phyloP scores from a whole-genome alignment of 352 stramenopile genomes.

The Achlya hypogyna region DNA sequence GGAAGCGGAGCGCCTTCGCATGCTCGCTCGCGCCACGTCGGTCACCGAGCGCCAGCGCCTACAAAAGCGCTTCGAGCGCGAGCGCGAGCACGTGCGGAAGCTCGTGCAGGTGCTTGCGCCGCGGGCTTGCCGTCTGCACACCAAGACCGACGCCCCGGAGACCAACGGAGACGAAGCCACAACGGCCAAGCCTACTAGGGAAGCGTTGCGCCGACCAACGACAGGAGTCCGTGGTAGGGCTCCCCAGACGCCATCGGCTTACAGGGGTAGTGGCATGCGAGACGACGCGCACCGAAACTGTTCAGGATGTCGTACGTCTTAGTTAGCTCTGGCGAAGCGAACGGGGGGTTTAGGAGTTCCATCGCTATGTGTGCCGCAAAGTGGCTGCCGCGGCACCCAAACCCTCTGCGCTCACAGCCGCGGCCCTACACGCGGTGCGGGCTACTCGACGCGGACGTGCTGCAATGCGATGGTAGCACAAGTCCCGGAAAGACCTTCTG shows the following conservation, averaged over 20 bases:
- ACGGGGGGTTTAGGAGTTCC: constrained; percentile 5
- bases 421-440: background rate
- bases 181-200: no score
- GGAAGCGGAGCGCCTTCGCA: background rate
- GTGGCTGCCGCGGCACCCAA: background rate
- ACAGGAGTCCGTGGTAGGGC: no score
- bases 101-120: background rate
- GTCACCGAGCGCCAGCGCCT: background rate
- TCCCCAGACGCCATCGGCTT: no score
- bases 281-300: background rate
- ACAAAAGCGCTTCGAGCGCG: background rate
- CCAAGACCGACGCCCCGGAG: no score
- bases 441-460: background rate
- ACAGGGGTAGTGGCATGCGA: background rate
- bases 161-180: no score
- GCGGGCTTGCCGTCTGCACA: no score
- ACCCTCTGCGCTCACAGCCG: background rate
- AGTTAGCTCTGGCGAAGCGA: no score
- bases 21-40: background rate
- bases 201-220: no score
- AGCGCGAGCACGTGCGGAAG: background rate
- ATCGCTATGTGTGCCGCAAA: constrained; percentile 3
- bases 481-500: constrained; percentile 41
- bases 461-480: background rate
- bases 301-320: background rate